phyloP scores from a whole-genome alignment of 495 filamentous ascomycete genomes.

The Hypoxylon subgilvum region DNA sequence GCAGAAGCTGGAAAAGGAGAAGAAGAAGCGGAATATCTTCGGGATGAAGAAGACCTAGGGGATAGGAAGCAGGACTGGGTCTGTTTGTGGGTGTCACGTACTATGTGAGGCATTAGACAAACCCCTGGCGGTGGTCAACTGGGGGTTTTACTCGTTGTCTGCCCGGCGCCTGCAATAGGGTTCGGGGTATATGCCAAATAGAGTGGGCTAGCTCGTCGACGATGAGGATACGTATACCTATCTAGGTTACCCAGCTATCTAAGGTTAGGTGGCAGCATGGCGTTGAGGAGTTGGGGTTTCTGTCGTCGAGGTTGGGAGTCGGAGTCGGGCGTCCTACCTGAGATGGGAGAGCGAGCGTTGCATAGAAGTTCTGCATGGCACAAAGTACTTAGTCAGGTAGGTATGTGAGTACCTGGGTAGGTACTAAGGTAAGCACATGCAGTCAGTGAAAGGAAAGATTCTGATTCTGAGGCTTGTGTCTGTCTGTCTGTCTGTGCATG shows the following conservation, averaged over 20 bases:
- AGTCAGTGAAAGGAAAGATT: too few relatives aligned
- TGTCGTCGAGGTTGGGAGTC: background rate
- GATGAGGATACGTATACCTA: conserved; percentile 4
- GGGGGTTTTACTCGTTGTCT: too few relatives aligned
- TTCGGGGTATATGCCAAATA: too few relatives aligned
- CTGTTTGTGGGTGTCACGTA: too few relatives aligned
- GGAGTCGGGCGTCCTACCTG: background rate
- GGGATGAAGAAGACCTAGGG: conserved; percentile 61
- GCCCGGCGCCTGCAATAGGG: background rate
- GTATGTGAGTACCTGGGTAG: background rate
- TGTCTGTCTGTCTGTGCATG: background rate
- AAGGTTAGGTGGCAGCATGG: too few relatives aligned
- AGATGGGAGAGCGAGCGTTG: conserved; percentile 8
- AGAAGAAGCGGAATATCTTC: conserved; percentile 82
- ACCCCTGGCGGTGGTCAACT: background rate
- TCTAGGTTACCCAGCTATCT: background rate
- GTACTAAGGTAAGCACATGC: background rate
- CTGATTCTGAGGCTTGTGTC: too few relatives aligned
- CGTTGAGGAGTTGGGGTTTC: conserved; percentile 29
- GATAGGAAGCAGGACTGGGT: background rate
- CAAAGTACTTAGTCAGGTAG: background rate
- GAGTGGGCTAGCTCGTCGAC: too few relatives aligned
- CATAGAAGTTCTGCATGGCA: conserved; percentile 10
- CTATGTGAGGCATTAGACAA: background rate
- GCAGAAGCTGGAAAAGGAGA: conserved; percentile 65